Conservation (phyloP, 164 flowering plant species). For the Dillenia turbinata region DNA sequence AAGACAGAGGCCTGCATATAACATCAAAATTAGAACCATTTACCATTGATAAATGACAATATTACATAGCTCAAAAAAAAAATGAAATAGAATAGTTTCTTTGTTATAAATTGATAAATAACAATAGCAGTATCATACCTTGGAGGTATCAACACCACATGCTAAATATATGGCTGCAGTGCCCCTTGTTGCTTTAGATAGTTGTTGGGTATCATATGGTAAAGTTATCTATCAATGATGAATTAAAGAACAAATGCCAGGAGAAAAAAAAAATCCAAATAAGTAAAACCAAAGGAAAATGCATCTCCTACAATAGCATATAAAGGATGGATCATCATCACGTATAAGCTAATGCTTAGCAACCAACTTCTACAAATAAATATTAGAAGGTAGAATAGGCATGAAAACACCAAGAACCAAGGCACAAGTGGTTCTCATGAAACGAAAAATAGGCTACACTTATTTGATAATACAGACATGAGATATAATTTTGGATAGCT, state of each 20-base stretch:
- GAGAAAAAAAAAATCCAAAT: not conserved
- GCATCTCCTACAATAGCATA: not conserved
- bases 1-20: conserved; percentile 79
- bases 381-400: not conserved
- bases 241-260: not conserved
- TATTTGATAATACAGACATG: no score
- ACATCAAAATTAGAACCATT: conserved; percentile 6
- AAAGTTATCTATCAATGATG: conserved; percentile 62
- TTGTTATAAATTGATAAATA: not conserved
- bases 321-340: not conserved
- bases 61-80: conserved; percentile 1
- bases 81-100: no score
- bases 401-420: not conserved
- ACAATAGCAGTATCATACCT: conserved; percentile 38
- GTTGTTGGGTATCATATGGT: conserved; percentile 69
- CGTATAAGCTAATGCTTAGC: not conserved
- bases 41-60: not conserved
- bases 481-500: no score
- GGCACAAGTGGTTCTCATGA: no score
- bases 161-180: conserved; percentile 96
- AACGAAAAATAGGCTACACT: no score
- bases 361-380: not conserved
- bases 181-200: conserved; percentile 71
- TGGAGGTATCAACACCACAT: conserved; percentile 86
- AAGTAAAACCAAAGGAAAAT: not conserved